Evolutionary conservation across 1,284 basidiomycete species (phyloP).

Genomic region (Rhodotorula sp.): DNA sequence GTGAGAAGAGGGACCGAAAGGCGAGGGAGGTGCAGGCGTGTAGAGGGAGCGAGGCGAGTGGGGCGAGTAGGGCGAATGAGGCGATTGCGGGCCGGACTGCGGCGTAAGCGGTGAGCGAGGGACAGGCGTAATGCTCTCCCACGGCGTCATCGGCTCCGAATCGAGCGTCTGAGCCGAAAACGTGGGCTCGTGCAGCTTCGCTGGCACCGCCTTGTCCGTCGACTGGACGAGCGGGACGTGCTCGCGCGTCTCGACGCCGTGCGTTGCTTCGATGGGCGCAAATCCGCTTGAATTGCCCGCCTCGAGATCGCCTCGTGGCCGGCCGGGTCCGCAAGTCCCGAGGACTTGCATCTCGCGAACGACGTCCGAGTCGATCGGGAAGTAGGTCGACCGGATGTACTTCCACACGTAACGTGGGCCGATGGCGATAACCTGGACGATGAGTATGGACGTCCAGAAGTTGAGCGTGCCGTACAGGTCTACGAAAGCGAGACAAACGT

Average conservation of each 20-base stretch:
- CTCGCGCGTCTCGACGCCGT: slow-evolving; percentile 12
- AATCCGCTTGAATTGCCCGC: not conserved
- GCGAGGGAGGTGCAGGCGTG: slow-evolving; percentile 11
- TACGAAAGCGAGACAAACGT: not conserved
- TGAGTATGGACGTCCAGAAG: slow-evolving; percentile 76
- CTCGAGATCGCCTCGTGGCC: slow-evolving; percentile 9
- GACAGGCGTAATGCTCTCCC: not conserved
- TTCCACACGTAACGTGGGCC: slow-evolving; percentile 54
- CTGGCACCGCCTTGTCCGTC: not conserved
- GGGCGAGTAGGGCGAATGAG: not conserved
- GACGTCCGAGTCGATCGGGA: slow-evolving; percentile 76
- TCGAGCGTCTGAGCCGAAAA: slow-evolving; percentile 5
- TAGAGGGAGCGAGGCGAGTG: not conserved
- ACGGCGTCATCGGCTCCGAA: not conserved
- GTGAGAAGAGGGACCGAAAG: slow-evolving; percentile 11
- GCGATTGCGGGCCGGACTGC: not conserved
- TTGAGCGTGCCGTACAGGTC: slow-evolving; percentile 72
- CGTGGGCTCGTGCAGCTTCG: not conserved
- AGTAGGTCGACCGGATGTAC: slow-evolving; percentile 64
- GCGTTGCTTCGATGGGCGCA: not conserved
- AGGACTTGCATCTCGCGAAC: slow-evolving; percentile 62
- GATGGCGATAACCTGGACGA: slow-evolving; percentile 68
- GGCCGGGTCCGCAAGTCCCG: not conserved
- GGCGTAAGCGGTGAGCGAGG: not conserved
- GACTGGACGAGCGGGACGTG: slow-evolving; percentile 15